Base-by-base conservation (phyloP, 2,329 filamentous ascomycete genomes). In the Laburnicola sp. region DNA sequence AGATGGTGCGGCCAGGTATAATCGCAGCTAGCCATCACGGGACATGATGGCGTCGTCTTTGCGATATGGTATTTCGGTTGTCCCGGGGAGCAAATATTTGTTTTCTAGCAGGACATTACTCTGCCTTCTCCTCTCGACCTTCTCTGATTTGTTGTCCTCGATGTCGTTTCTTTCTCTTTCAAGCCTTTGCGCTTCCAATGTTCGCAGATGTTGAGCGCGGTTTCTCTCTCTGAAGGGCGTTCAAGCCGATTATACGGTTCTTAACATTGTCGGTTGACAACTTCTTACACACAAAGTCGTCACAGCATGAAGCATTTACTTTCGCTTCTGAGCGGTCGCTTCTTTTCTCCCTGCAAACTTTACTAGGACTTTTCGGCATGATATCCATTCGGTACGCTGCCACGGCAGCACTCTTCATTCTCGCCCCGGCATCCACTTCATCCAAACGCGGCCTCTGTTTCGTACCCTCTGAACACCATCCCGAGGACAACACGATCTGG, bases 391-490 rank as follows among this genome's bases (percentile, higher is more conserved):
- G 26, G 26, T 25, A 27, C 22, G 42, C 34, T 39, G 43, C 53
- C 30, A 7, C 45, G 9, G 47, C 49, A 4, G 45, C 50, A 16
- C 38, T 56, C 45, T 27, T 51, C 41, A 49, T 51, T 47, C 50
- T 57, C 49, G 41, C 44, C 27, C 48, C 62, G 23, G 56, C 66
- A 40, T 63, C 72, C 2, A 65, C 75, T 28, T 79, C 80, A 4
- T 63, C 77, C 11, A 92, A 92, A 72, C 87, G 89, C 59, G 89
- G 89, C 26, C 85, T 94, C 45, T 81, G 85, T 64, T 88, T 86
- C 71, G 82, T 88, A 16, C 80, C 83, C 5, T 82, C 84, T 52
- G 56, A 73, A 4, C 67, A 80, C 1, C 74, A 79, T 50, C 78
- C 83, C 0, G 52, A 76, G 11, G 89, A 93, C 73, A 83, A 90